Base-by-base conservation (phyloP, 2,329 filamentous ascomycete genomes). In the Monascus ruber region DNA sequence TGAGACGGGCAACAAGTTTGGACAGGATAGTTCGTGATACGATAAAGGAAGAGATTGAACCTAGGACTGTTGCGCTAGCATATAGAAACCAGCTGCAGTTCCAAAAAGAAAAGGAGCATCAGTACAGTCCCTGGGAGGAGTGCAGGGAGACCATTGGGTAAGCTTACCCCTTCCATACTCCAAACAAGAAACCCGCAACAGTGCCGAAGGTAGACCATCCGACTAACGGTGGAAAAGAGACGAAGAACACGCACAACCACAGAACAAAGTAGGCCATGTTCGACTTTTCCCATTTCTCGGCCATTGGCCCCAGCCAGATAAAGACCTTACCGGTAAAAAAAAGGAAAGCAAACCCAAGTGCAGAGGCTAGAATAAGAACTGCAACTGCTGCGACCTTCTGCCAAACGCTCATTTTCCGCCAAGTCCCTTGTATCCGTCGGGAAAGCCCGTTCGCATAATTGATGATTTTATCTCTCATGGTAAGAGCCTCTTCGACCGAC, bases 141-240 rank as follows among this genome's bases (percentile, higher is more conserved):
- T 34, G 3, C n/a, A 31, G 11, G 10, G 9, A 7, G 34, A 24
- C 34, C 8, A n/a, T 24, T 9, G n/a, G 26, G 7, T 10, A 9
- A 42, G 75, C 68, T 70, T 77, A 91, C 65, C 79, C 79, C 53
- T 78, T 76, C 41, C 78, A 78, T 50, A 84, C 73, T 0, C 81
- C 81, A 57, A 81, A 85, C 10, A 85, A 74, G 52, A 83, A 85
- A 0, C 81, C 81, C 3, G 77, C 69, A 17, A 83, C 70, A 1
- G 80, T 84, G 26, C 83, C 69, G 51, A 81, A 80, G 1, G 82
- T 85, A 44, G 81, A 85, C 69, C 94, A 94, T 9, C 88, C 88
- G 46, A 95, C 81, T 51, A 94, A 63, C 2, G 88, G 88, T 17
- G 88, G 88, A 60, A 94, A 93, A 2, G 81, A 85, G 10, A 87